Evolutionary conservation across 768 basidiomycete species (phyloP).

Genomic region (Lactarius akahatsu): DNA sequence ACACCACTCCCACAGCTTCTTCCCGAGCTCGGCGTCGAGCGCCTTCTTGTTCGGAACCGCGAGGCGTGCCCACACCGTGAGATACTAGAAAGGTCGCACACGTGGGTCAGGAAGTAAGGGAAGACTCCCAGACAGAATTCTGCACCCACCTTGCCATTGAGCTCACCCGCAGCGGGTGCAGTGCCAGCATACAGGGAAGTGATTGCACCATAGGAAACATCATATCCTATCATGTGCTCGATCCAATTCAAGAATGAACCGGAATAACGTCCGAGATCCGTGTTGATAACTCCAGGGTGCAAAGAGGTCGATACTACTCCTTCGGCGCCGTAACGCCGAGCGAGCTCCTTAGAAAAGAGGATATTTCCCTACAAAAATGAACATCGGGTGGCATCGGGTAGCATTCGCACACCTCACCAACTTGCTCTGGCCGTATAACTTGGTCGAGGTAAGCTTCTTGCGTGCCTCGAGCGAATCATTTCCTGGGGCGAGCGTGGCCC

Average conservation of each 20-base stretch:
- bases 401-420: conserved; percentile 3
- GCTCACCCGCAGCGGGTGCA: background rate
- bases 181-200: conserved; percentile 16
- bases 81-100: conserved; percentile 12
- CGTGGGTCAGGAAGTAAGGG: background rate
- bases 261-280: conserved; percentile 4
- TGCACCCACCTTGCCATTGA: conserved; percentile 17
- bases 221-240: background rate
- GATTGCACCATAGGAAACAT: background rate
- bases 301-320: conserved; percentile 30
- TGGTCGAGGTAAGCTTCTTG: background rate
- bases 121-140: background rate
- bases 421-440: conserved; percentile 23
- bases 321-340: conserved; percentile 30
- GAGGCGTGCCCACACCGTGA: conserved; percentile 23
- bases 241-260: background rate
- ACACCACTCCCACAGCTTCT: conserved; percentile 32
- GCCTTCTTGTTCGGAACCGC: conserved; percentile 15
- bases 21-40: conserved; percentile 20
- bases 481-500: background rate
- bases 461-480: conserved; percentile 7
- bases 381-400: background rate
- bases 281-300: conserved; percentile 8
- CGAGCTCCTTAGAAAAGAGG: conserved; percentile 33
- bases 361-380: conserved; percentile 29